Evolutionary conservation across 352 stramenopile genomes (phyloP).

Genomic region (Elongisporangium senticosum): DNA sequence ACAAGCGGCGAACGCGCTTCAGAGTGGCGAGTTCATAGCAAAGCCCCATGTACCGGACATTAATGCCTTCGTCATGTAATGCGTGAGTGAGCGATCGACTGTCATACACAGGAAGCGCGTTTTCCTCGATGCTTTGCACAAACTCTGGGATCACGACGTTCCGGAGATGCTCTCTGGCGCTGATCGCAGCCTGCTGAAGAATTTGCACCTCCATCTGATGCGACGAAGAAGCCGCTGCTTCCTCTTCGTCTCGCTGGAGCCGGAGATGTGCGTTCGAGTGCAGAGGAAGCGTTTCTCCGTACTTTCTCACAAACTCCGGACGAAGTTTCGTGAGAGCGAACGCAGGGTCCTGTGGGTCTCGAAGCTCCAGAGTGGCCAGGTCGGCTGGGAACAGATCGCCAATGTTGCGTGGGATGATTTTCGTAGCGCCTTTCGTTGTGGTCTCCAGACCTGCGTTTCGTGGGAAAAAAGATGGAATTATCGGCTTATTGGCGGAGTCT

Average conservation of each 20-base stretch:
- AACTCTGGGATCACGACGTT: conserved; percentile 38
- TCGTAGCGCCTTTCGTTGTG: not conserved
- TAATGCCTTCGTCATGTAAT: conserved; percentile 51
- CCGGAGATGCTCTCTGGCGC: conserved; percentile 31
- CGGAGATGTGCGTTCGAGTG: conserved; percentile 23
- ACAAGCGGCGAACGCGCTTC: conserved; percentile 34
- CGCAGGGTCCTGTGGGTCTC: conserved; percentile 5
- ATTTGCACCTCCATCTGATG: conserved; percentile 19
- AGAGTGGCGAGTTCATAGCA: conserved; percentile 43
- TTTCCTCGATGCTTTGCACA: conserved; percentile 34
- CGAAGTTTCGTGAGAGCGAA: conserved; percentile 31
- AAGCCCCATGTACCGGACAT: conserved; percentile 44
- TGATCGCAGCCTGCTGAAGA: conserved; percentile 28
- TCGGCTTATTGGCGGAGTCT: not conserved
- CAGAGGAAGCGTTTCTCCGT: conserved; percentile 29
- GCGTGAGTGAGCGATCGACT: conserved; percentile 30
- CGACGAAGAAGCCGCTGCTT: conserved; percentile 3
- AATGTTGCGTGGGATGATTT: conserved; percentile 23
- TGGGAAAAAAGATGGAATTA: conserved; percentile 16
- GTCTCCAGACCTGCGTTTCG: conserved; percentile 9
- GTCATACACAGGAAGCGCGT: conserved; percentile 23
- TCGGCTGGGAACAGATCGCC: conserved; percentile 29
- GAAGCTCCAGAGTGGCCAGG: conserved; percentile 8
- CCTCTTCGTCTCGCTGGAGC: conserved; percentile 1
- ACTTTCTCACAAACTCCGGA: conserved; percentile 41